Conservation (phyloP, 1,139 yeast genomes). For the Wickerhamiella infanticola region DNA sequence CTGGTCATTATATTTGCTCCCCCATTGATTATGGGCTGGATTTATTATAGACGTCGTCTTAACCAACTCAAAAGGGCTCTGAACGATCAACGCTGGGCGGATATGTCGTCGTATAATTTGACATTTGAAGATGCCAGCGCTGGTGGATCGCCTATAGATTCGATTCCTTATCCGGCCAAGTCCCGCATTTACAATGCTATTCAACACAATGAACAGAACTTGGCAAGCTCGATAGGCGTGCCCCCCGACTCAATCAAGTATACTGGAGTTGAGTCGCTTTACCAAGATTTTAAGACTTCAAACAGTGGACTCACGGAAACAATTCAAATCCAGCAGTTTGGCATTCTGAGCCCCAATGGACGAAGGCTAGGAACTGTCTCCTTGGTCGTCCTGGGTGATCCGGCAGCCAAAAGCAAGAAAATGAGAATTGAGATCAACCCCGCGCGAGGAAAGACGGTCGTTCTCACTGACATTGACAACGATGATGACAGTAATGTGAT, state of each 20-base stretch:
- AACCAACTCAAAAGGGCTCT: neutral
- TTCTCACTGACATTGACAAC: neutral
- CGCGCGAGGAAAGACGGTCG: neutral
- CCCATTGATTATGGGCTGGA: neutral
- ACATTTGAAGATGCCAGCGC: neutral
- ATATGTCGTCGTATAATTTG: neutral
- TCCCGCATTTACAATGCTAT: neutral
- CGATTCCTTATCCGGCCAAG: neutral
- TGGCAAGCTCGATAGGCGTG: neutral
- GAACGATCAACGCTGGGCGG: neutral
- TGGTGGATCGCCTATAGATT: neutral
- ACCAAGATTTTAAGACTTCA: neutral
- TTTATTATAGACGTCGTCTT: neutral
- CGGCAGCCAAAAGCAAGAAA: neutral
- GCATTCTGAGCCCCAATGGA: neutral
- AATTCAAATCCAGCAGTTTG: conserved; percentile 1
- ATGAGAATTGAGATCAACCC: conserved; percentile 1
- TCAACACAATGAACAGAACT: neutral
- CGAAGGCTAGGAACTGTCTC: neutral
- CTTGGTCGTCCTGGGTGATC: neutral
- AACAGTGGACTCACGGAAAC: neutral
- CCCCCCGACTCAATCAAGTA: neutral
- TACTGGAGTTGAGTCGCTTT: neutral
- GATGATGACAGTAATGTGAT: neutral
- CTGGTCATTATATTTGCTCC: neutral